These are phyloP conservation scores for Nemophila menziesii DNA, from an alignment of 257 asterid species.

Conservation along the genomic window DNA sequence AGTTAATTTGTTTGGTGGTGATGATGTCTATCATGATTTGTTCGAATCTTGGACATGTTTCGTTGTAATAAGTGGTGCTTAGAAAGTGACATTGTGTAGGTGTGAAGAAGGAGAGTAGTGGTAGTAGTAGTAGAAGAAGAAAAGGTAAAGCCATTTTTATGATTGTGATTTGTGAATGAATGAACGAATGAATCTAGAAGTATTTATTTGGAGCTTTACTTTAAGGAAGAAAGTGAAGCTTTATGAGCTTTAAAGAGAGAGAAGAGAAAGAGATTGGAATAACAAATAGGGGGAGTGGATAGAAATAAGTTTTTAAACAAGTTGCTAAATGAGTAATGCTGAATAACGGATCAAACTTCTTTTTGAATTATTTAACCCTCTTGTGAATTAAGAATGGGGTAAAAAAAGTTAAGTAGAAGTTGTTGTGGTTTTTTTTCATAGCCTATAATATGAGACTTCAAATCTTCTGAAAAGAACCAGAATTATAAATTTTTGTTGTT, in stretches of 20 bases:
- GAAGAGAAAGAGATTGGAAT: neutral
- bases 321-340: neutral
- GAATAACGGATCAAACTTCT: neutral
- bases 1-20: slow-evolving; percentile 71
- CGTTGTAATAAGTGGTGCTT: slow-evolving; percentile 33
- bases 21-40: slow-evolving; percentile 64
- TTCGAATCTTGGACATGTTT: slow-evolving; percentile 55
- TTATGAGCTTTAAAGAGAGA: slow-evolving; percentile 6
- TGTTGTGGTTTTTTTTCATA: no score
- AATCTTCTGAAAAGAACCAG: no score
- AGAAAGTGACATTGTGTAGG: slow-evolving; percentile 19
- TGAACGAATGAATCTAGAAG: neutral
- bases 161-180: no score
- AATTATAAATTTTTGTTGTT: no score
- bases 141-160: slow-evolving; percentile 21
- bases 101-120: slow-evolving; percentile 14
- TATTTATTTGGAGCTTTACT: neutral
- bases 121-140: neutral
- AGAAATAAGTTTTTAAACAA: neutral
- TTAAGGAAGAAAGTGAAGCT: no score
- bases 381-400: no score
- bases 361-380: no score
- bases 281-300: neutral
- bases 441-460: no score
- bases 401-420: no score